Evolutionary conservation across 1,139 yeast species (phyloP), one percentile per base, ranked within the genome.

Genomic region (Pichia sp.): DNA sequence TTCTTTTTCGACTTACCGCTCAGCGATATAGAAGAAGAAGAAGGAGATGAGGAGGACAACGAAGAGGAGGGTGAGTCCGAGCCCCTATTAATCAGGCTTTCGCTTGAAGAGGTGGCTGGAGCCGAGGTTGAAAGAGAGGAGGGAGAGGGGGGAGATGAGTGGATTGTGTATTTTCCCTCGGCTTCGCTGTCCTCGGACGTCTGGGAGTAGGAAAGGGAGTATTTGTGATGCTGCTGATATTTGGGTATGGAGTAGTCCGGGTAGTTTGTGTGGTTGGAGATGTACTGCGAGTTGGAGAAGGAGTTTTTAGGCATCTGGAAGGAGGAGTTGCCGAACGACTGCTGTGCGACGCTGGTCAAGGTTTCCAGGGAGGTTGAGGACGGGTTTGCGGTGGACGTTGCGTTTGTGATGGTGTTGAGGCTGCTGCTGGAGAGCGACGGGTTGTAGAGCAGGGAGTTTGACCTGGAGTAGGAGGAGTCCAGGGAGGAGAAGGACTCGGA

Each of bases 1-100:
- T 63, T 67, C 55, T 65, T 67, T 53, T 66, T 66, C 4, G 45
- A 34, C 8, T 50, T 36, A 10, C 41, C 41, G n/a, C n/a, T 10
- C 41, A 42, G 29, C 26, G 23, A 16, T 31, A 10, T 36, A 16
- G 40, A 40, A n/a, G 46, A 30, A 6, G n/a, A 23, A 5, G 46
- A 29, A 15, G 54, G 11, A 13, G 29, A 31, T 16, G 52, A 26
- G 11, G 26, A 23, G 26, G 26, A 23, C 26, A 26, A 19, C 23
- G 31, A 19, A 10, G 45, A 42, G 26, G 45, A 19, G 13, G 45
- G 45, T 10, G 45, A 42, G 13, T 15, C 26, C 6, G 31, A 10
- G n/a, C 41, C 41, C 16, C 8, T 36, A 15, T 36, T 10, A 6
- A 36, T 36, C 41, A 36, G 41, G n/a, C 41, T 36, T n/a, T 36